Percentiles rank a stretch among this genome's conserved stretches.
phyloP scores from a whole-genome alignment of 2,329 filamentous ascomycete genomes.

The Ophiostoma quercus region DNA sequence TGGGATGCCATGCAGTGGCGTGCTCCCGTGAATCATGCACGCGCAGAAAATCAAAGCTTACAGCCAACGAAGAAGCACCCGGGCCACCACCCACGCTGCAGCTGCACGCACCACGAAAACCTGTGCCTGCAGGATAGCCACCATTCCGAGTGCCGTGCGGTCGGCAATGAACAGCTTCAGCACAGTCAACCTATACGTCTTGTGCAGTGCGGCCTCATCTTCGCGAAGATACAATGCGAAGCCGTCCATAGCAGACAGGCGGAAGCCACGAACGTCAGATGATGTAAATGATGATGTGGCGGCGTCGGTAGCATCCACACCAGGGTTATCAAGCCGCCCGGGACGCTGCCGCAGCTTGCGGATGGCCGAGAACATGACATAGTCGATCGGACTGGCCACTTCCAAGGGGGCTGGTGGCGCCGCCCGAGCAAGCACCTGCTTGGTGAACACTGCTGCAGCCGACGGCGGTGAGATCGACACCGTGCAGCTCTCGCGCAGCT shows the following conservation, averaged over 20 bases:
- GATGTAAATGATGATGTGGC: slow-evolving; percentile 29
- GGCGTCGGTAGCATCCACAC: slow-evolving; percentile 30
- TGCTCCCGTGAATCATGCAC: not conserved
- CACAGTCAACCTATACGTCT: slow-evolving; percentile 38
- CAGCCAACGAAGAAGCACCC: slow-evolving; percentile 29
- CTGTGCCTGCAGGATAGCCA: slow-evolving; percentile 34
- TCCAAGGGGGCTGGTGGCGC: slow-evolving; percentile 35
- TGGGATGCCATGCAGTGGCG: too few species aligned
- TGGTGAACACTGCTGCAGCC: slow-evolving; percentile 41
- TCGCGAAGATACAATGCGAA: slow-evolving; percentile 39
- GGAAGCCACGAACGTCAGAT: slow-evolving; percentile 44
- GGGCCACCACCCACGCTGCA: slow-evolving; percentile 35
- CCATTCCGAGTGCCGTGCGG: slow-evolving; percentile 37
- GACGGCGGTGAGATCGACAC: slow-evolving; percentile 50
- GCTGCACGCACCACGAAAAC: slow-evolving; percentile 34
- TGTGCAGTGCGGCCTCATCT: slow-evolving; percentile 6
- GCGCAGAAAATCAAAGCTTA: not conserved
- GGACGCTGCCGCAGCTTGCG: slow-evolving; percentile 42
- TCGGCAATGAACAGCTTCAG: slow-evolving; percentile 44
- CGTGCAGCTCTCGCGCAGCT: slow-evolving; percentile 55
- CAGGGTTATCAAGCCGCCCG: slow-evolving; percentile 38
- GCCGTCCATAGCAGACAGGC: slow-evolving; percentile 49
- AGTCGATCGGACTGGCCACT: slow-evolving; percentile 37
- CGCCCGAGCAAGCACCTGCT: slow-evolving; percentile 40
- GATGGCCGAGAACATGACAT: slow-evolving; percentile 41